These are phyloP conservation scores for Candida morakotiae DNA, from an alignment of 805 yeast species.

Conservation along the genomic window DNA sequence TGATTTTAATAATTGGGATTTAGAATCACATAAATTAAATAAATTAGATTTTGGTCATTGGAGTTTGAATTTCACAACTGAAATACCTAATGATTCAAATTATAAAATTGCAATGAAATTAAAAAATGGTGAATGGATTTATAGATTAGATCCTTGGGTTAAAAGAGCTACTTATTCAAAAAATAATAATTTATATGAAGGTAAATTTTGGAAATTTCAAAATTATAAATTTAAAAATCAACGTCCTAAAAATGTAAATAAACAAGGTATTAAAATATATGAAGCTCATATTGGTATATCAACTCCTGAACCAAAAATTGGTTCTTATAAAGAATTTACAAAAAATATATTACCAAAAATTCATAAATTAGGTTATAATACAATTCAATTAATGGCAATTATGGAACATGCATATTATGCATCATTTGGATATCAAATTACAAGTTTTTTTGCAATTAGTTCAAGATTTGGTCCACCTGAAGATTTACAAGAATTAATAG, in stretches of 20 bases:
- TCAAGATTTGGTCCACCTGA: conserved; percentile 96
- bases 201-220: conserved; percentile 88
- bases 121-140: conserved; percentile 60
- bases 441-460: conserved; percentile 84
- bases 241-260: conserved; percentile 53
- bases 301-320: conserved; percentile 81
- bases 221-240: conserved; percentile 57
- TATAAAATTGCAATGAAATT: conserved; percentile 66
- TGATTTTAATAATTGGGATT: conserved; percentile 86
- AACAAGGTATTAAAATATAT: conserved; percentile 65
- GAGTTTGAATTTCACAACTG: conserved; percentile 57
- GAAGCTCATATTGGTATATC: conserved; percentile 97
- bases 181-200: conserved; percentile 63
- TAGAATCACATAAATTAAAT: conserved; percentile 48
- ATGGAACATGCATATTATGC: conserved; percentile 99
- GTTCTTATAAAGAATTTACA: conserved; percentile 83
- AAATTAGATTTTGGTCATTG: conserved; percentile 66
- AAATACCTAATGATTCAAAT: conserved; percentile 78
- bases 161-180: conserved; percentile 72
- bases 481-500: conserved; percentile 84
- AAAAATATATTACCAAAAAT: conserved; percentile 77
- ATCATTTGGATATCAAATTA: conserved; percentile 95
- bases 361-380: conserved; percentile 80
- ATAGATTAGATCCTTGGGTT: conserved; percentile 88
- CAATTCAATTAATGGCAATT: conserved; percentile 93